Evolutionary conservation across 2,329 filamentous ascomycete species (phyloP).

Genomic region (Aspergillus floridensis): DNA sequence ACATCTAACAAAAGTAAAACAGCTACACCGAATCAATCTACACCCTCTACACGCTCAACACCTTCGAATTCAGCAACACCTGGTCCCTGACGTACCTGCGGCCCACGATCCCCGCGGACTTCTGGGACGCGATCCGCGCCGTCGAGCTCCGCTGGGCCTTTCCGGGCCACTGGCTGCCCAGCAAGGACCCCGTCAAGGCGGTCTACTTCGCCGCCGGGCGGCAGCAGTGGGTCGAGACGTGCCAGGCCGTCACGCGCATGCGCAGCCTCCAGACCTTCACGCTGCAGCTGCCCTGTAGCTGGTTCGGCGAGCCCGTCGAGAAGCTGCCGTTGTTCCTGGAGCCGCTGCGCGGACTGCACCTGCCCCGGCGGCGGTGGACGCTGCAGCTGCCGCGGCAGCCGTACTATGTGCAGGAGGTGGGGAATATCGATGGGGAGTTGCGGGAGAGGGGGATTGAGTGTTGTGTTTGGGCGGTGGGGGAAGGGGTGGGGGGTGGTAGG

Average conservation of each 20-base stretch:
- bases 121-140: constrained; percentile 31
- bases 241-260: constrained; percentile 26
- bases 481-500: background rate
- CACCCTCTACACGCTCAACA: constrained; percentile 35
- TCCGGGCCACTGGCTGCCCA: constrained; percentile 40
- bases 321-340: constrained; percentile 37
- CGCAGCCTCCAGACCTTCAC: constrained; percentile 30
- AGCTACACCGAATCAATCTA: constrained; percentile 38
- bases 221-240: constrained; percentile 39
- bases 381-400: constrained; percentile 33
- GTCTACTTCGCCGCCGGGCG: constrained; percentile 39
- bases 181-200: constrained; percentile 39
- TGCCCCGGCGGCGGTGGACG: constrained; percentile 26
- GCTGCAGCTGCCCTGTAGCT: constrained; percentile 32
- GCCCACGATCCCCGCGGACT: constrained; percentile 30
- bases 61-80: constrained; percentile 41
- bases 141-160: constrained; percentile 42
- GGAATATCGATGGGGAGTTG: constrained; percentile 29
- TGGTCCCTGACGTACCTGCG: constrained; percentile 40
- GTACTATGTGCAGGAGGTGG: constrained; percentile 34
- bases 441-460: constrained; percentile 34
- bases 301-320: constrained; percentile 39
- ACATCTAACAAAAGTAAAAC: background rate
- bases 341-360: constrained; percentile 29
- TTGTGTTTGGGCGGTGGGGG: constrained; percentile 23